Conservation (phyloP, 306 rosid genomes). For the Quercus mongolica region DNA sequence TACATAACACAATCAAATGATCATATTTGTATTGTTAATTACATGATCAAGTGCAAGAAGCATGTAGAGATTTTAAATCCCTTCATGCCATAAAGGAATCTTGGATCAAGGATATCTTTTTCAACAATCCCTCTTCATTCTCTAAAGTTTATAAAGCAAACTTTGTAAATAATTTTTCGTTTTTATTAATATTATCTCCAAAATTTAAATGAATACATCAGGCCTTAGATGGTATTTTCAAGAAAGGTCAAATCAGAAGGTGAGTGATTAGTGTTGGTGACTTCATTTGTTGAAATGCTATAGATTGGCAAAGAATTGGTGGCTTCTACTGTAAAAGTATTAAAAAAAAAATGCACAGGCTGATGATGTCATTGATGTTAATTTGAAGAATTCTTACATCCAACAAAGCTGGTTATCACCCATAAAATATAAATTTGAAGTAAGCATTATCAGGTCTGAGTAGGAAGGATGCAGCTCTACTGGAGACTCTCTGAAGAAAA, state of each 20-base stretch:
- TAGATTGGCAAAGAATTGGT: not conserved
- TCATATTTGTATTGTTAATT: too few relatives aligned
- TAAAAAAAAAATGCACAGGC: not conserved
- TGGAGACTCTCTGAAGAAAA: not conserved
- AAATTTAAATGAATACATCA: not conserved
- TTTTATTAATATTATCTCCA: not conserved
- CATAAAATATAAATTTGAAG: not conserved
- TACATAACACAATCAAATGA: too few relatives aligned
- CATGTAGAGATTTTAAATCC: too few relatives aligned
- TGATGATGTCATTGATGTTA: not conserved
- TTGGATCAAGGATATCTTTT: not conserved
- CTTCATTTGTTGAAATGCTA: not conserved
- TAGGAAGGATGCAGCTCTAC: not conserved
- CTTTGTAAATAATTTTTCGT: not conserved
- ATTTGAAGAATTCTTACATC: not conserved
- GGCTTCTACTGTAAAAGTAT: not conserved
- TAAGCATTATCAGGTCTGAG: not conserved
- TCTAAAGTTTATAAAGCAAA: not conserved
- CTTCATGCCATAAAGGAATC: not conserved
- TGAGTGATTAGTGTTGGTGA: not conserved
- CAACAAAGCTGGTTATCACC: not conserved
- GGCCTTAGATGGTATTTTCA: not conserved
- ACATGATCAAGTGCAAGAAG: too few relatives aligned
- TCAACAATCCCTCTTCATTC: not conserved
- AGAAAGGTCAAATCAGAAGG: not conserved